Base-by-base conservation (phyloP, 1,284 basidiomycete species). In the Malassezia japonica region DNA sequence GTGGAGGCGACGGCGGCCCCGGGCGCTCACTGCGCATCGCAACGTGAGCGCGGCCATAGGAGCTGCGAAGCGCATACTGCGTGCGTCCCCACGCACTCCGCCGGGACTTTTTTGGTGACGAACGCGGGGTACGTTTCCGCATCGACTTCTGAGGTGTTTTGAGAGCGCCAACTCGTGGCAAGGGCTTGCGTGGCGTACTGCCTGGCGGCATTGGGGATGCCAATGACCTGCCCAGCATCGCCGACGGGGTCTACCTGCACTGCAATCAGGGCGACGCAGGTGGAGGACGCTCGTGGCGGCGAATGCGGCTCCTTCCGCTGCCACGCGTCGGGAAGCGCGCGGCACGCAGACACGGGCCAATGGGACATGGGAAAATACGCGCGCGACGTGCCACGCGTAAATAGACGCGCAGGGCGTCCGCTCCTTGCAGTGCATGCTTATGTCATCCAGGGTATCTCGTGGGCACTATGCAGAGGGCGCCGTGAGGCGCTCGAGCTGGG, bases 381-480 rank as follows among this genome's bases (percentile, higher is more conserved):
- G 3, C 3, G 18, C 23, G 24, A 18, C 28, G 28, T 15, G 16
- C 10, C 16, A 21, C 40, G 40, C 40, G 40, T 28, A 42, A 42
- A 31, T 42, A n/a, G 40, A 42, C 46, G 46, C 36, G 36, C 38
- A 29, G 6, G 10, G 23, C 20, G 12, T 13, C 25, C 38, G 18
- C 46, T 47, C 46, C 46, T 47, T 47, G 46, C 46, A 48, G 38
- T 27, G 15, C 27, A 18, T 7, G 39, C 39, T 43, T 50, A 50
- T 39, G 48, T 50, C 48, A 50, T 50, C 41, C n/a, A n/a, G 40
- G 48, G 40, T 43, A 50, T 24, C 48, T n/a, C n/a, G n/a, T n/a
- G n/a, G n/a, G n/a, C n/a, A n/a, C n/a, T 43, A 50, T 18, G 48
- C 38, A 27, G 48, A 39, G 13, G 50, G 37, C 34, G 50, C 42